phyloP scores from a whole-genome alignment of 108 stramenopile species.

The Bacterosira constricta region DNA sequence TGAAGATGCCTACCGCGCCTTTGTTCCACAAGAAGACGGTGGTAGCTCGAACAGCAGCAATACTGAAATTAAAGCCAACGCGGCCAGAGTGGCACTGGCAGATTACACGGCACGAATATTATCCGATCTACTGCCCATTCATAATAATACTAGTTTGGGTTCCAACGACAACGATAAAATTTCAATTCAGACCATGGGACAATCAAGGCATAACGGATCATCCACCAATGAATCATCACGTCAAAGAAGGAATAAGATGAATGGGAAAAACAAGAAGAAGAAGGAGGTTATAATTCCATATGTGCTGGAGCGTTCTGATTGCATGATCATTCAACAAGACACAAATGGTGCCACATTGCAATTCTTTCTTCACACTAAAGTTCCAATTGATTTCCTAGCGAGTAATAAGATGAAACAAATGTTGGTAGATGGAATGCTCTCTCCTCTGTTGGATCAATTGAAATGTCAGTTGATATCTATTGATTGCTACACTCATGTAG shows the following conservation, averaged over 20 bases:
- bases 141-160: background rate
- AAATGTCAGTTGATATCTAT: slow-evolving; percentile 1
- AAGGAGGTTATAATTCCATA: slow-evolving; percentile 49
- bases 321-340: slow-evolving; percentile 10
- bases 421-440: slow-evolving; percentile 15
- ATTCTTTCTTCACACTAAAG: slow-evolving; percentile 21
- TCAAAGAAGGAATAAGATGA: background rate
- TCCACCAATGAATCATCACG: background rate
- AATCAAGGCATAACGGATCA: slow-evolving; percentile 20
- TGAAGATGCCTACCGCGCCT: slow-evolving; percentile 1
- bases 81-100: slow-evolving; percentile 30
- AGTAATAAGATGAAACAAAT: background rate
- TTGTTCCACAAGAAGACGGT: background rate
- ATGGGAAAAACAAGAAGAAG: slow-evolving; percentile 7
- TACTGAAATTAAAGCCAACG: slow-evolving; percentile 5
- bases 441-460: background rate
- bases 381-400: background rate
- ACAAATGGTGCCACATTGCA: slow-evolving; percentile 3
- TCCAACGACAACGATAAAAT: slow-evolving; percentile 1
- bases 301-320: slow-evolving; percentile 78
- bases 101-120: slow-evolving; percentile 37
- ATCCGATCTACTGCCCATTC: background rate
- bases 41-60: no score
- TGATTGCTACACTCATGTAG: slow-evolving; percentile 58
- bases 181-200: slow-evolving; percentile 51